Base-by-base conservation (phyloP, 306 rosid genomes). In the Arachis hypogaea region DNA sequence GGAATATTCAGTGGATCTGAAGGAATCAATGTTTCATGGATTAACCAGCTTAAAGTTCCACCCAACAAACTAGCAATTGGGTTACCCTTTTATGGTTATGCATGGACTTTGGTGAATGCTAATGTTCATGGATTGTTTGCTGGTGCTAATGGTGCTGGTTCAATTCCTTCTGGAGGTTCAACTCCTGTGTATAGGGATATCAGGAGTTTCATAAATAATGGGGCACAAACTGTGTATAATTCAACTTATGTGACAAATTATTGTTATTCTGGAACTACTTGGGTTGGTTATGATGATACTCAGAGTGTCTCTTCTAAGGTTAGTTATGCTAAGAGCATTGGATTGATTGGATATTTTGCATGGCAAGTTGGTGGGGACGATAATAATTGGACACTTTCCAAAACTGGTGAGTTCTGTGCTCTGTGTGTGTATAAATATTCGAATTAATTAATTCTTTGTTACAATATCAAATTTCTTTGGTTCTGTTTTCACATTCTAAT, bases 281-380 rank as follows among this genome's bases (percentile, higher is more conserved):
- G 86, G 86, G 66, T 82, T 44, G 84, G 86, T 16, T 85, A 77
- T 11, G 87, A 87, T 75, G 91, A 84, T 68, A 82, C 78, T 43
- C 71, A 74, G 66, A 79, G 54, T 61, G 10, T 77, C 43, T 7
- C 82, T 55, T 46, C 77, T 0, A 87, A 82, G 72, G 82, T 77
- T 55, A 14, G 65, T 47, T 87, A 77, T 75, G 84, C 81, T 16
- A 84, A 75, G 72, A 45, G 28, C 8, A 80, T 57, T 11, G 43
- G 65, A 65, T 60, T 87, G 79, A 46, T 65, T 1, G 82, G 82
- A 0, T 44, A 71, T 63, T 78, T 78, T 56, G 40, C 59, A 33
- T 75, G 87, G 85, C 74, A 63, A 0, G 72, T 84, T 45, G 59
- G 1, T 5, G 22, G 12, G 1, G 63, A 87, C 33, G 63, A 87